Conservation (phyloP, 257 asterid genomes). For the Penstemon eatonii region DNA sequence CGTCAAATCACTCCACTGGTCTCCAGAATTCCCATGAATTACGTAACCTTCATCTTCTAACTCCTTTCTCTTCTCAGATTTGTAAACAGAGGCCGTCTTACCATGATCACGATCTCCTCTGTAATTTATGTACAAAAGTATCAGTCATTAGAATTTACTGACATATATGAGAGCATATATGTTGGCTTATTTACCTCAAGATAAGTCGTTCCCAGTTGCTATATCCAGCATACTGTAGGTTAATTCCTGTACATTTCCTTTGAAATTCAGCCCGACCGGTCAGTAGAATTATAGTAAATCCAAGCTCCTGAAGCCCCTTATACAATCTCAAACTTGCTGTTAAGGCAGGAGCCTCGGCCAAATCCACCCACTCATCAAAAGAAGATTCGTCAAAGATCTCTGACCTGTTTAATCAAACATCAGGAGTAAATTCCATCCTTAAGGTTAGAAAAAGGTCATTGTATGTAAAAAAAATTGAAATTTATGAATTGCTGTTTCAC, state of each 20-base stretch:
- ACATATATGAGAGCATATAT: too few species aligned
- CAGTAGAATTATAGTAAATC: conserved; percentile 63
- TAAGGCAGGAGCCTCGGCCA: conserved; percentile 78
- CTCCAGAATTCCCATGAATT: conserved; percentile 79
- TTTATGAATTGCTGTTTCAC: background rate
- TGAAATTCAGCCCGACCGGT: conserved; percentile 78
- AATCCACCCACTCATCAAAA: conserved; percentile 68
- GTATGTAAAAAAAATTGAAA: background rate
- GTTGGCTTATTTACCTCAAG: conserved; percentile 53
- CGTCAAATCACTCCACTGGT: conserved; percentile 86
- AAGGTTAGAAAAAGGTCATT: background rate
- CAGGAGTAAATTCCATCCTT: background rate
- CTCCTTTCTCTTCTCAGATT: conserved; percentile 79
- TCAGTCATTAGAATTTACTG: background rate
- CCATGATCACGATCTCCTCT: conserved; percentile 70
- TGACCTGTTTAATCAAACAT: conserved; percentile 39
- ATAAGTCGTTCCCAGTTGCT: conserved; percentile 75
- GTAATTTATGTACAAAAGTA: conserved; percentile 18
- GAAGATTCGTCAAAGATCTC: conserved; percentile 55
- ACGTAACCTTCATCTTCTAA: conserved; percentile 73
- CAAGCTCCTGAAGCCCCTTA: conserved; percentile 57
- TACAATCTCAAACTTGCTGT: conserved; percentile 69
- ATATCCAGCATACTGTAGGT: conserved; percentile 60
- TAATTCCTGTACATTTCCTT: conserved; percentile 63
- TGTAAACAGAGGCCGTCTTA: conserved; percentile 57